Conservation (phyloP, 2,329 filamentous ascomycete genomes). For the Fusarium mundagurra region DNA sequence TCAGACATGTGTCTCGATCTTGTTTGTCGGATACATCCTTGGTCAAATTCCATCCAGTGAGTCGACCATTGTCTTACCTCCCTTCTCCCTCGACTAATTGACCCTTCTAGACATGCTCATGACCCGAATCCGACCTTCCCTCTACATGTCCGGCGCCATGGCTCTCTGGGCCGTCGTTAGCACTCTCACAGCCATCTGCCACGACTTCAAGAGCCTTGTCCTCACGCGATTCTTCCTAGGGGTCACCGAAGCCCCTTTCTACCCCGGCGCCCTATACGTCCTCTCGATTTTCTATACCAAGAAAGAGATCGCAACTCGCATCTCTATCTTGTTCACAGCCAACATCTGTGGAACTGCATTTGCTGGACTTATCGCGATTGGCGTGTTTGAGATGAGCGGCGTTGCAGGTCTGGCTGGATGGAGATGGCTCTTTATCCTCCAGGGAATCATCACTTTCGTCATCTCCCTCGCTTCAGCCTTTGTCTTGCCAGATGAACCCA, state of each 20-base stretch:
- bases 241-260: conserved; percentile 54
- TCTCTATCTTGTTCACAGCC: conserved; percentile 56
- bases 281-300: conserved; percentile 65
- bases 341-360: conserved; percentile 51
- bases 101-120: conserved; percentile 51
- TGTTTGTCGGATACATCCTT: conserved; percentile 49
- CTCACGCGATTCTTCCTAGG: conserved; percentile 54
- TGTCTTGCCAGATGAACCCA: conserved; percentile 50
- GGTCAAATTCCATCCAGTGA: conserved; percentile 49
- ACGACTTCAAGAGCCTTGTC: conserved; percentile 54
- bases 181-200: conserved; percentile 52
- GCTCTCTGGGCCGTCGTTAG: conserved; percentile 54
- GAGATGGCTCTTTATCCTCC: conserved; percentile 48
- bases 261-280: conserved; percentile 50
- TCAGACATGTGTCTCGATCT: conserved; percentile 48
- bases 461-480: conserved; percentile 45
- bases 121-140: conserved; percentile 52
- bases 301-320: conserved; percentile 55
- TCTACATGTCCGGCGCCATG: conserved; percentile 53
- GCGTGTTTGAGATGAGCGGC: conserved; percentile 48
- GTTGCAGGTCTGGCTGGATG: conserved; percentile 40
- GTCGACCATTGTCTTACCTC: no score
- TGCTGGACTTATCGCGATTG: conserved; percentile 55
- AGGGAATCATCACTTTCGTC: conserved; percentile 38
- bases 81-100: conserved; percentile 41